A percentile compares a stretch with the other conserved stretches of the same genome.
Conservation (phyloP, 2,329 filamentous ascomycete species). For the Colletotrichum euphorbiae region DNA sequence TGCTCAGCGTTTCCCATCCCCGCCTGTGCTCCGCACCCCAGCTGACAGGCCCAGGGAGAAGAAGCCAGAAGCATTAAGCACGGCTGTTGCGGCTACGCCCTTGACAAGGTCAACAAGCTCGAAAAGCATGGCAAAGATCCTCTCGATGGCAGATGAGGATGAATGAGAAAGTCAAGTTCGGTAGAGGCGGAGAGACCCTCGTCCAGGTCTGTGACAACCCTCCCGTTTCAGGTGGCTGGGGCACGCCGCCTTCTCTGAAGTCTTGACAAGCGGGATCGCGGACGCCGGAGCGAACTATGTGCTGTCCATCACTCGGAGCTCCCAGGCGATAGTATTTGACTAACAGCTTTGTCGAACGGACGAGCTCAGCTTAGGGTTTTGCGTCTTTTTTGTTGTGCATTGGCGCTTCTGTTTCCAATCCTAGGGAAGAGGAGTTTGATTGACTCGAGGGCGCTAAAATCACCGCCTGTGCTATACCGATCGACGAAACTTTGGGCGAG, state of each 20-base stretch:
- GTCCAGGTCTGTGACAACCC: conserved; percentile 39
- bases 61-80: not conserved
- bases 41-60: not conserved
- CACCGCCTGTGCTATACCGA: conserved; percentile 10
- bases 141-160: not conserved
- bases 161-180: conserved; percentile 8
- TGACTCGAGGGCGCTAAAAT: conserved; percentile 15
- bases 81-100: conserved; percentile 29
- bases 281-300: conserved; percentile 20
- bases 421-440: not conserved
- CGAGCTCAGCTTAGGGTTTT: conserved; percentile 17
- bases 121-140: conserved; percentile 18
- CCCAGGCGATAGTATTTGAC: conserved; percentile 20
- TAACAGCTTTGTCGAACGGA: conserved; percentile 35
- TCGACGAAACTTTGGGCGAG: conserved; percentile 32
- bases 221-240: conserved; percentile 39
- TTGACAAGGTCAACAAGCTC: not conserved
- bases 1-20: conserved; percentile 16
- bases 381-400: not conserved
- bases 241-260: conserved; percentile 20
- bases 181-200: conserved; percentile 10
- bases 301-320: conserved; percentile 8
- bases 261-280: conserved; percentile 37
- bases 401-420: not conserved
- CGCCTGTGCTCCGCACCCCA: conserved; percentile 13